Evolutionary conservation across 2,329 filamentous ascomycete genomes (phyloP).

Genomic region (Fusarium temperatum): DNA sequence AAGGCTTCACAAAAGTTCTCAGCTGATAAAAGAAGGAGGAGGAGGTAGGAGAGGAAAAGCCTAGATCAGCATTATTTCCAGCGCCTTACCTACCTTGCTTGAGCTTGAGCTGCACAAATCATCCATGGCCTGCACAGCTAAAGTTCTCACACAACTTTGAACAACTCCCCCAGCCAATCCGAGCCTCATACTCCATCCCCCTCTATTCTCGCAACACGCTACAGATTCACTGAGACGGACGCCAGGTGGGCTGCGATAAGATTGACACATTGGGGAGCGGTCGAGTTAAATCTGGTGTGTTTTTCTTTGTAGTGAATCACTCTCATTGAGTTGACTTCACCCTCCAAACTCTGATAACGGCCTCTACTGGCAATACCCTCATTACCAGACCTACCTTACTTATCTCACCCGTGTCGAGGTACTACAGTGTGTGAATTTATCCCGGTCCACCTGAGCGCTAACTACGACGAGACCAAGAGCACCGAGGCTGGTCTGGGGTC

Average conservation of each 20-base stretch:
- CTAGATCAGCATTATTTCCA: constrained; percentile 21
- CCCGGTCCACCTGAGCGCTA: constrained; percentile 7
- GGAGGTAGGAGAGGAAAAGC: background rate
- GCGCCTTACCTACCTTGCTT: constrained; percentile 1
- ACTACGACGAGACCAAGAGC: constrained; percentile 15
- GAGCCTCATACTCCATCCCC: constrained; percentile 8
- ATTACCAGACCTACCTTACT: background rate
- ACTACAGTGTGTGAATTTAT: background rate
- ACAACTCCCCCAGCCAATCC: constrained; percentile 36
- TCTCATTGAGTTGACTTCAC: background rate
- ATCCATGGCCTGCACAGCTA: constrained; percentile 32
- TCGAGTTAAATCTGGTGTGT: background rate
- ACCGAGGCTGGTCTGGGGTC: constrained; percentile 13
- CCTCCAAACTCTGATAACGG: background rate
- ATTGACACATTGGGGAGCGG: background rate
- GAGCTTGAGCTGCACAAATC: constrained; percentile 33
- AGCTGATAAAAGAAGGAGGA: constrained; percentile 27
- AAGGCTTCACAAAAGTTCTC: constrained; percentile 26
- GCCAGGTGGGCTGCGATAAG: background rate
- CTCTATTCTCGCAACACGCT: constrained; percentile 23
- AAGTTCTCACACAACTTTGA: constrained; percentile 33
- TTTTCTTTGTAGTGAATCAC: background rate
- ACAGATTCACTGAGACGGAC: constrained; percentile 15
- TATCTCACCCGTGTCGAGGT: background rate
- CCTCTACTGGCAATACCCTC: background rate